phyloP scores from a whole-genome alignment of 148 eudicot genomes.

The Gaultheria prostrata region DNA sequence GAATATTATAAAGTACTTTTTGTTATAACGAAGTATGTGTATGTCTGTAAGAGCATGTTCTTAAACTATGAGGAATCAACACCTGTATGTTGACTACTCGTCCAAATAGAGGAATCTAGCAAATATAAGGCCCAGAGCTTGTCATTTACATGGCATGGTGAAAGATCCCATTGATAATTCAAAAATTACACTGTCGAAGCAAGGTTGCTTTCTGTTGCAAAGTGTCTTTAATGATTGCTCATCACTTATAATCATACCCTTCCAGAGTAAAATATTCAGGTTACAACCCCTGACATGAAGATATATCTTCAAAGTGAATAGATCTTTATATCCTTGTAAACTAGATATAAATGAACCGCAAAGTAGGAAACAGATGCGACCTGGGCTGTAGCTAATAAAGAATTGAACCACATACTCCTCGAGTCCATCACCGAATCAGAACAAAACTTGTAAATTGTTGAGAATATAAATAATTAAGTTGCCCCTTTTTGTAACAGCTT shows the following conservation, averaged over 20 bases:
- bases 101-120: background rate
- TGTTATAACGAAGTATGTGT: background rate
- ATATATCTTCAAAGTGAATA: background rate
- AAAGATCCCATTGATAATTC: background rate
- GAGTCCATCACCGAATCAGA: background rate
- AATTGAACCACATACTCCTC: background rate
- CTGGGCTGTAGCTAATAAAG: background rate
- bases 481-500: no score
- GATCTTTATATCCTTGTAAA: background rate
- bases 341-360: background rate
- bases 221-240: background rate
- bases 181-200: background rate
- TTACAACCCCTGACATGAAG: no score
- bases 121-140: background rate
- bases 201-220: background rate
- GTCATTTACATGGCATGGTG: background rate
- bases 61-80: no score
- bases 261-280: no score
- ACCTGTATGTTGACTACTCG: background rate
- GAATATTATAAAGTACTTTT: background rate
- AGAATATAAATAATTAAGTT: no score
- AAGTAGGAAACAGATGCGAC: background rate
- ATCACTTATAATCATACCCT: no score
- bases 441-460: background rate
- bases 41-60: background rate